Base-by-base conservation (phyloP, 305 asterid genomes). In the Rubia occidens region DNA sequence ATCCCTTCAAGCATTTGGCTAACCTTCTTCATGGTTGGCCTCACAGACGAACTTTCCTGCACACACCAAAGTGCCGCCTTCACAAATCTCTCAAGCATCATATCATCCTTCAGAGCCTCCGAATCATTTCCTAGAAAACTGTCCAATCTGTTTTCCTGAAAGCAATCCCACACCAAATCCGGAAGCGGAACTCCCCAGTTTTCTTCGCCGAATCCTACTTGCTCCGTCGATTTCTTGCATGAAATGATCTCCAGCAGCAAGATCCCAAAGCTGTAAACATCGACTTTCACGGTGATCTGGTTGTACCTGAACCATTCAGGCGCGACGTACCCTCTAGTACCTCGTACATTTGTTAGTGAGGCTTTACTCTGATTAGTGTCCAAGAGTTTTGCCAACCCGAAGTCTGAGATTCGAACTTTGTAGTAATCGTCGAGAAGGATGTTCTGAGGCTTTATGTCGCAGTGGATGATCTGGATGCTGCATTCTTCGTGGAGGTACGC, bases 381-480 rank as follows among this genome's bases (percentile, higher is more conserved):
- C 77, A 79, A 59, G 42, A 82, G 82, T 29, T 82, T 82, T 11
- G 81, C 86, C 74, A 79, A 58, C 5, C 84, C 86, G 5, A 79
- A 82, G 66, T 82, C 82, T 1, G 82, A 65, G 54, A 82, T 82
- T 8, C 73, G 66, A 18, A 80, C 77, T 32, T 42, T 69, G 67
- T 64, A 44, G 18, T 44, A 47, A 4, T 82, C 86, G 21, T 77
- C 84, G 0, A 82, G 69, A 11, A 79, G 86, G 15, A 79, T 61
- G 9, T 82, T 82, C 18, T 79, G 77, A 54, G 84, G 86, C 53
- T 79, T 82, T 8, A 79, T 79, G 69, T 82, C 86, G 49, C 84
- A 79, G 17, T 82, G 84, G 65, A 82, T 82, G 32, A 82, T 77
- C 56, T 70, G 83, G 35, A 35, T 29, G 24, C 18, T 60, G 74